phyloP scores from a whole-genome alignment of 257 asterid species.

The Fraxinus cuspidata region DNA sequence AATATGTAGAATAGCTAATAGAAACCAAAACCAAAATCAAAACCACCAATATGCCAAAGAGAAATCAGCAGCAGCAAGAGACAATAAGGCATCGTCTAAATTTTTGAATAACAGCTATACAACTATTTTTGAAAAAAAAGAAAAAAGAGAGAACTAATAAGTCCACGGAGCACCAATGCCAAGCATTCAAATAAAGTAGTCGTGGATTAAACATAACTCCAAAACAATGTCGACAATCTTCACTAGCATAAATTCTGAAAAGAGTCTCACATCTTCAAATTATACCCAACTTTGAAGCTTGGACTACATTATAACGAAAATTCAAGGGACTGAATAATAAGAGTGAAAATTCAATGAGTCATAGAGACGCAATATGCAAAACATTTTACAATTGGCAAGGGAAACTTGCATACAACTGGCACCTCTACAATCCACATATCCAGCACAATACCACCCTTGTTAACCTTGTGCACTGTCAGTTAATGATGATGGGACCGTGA shows the following conservation, averaged over 20 bases:
- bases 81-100: neutral
- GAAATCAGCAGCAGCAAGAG: neutral
- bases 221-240: slow-evolving; percentile 10
- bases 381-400: neutral
- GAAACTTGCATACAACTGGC: slow-evolving; percentile 13
- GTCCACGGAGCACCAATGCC: neutral
- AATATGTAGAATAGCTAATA: slow-evolving; percentile 11
- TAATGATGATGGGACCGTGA: slow-evolving; percentile 1
- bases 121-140: neutral
- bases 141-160: neutral
- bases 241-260: neutral
- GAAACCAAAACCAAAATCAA: neutral
- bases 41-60: slow-evolving; percentile 3
- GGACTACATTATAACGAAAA: neutral
- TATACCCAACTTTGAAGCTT: neutral
- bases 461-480: neutral
- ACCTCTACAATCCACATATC: slow-evolving; percentile 14
- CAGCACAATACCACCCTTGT: neutral
- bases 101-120: neutral
- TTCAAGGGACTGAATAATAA: slow-evolving; percentile 1
- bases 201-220: slow-evolving; percentile 5
- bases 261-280: slow-evolving; percentile 1
- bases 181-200: neutral
- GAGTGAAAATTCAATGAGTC: neutral
- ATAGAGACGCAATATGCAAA: neutral